Conservation (phyloP, 805 yeast genomes). For the Yarrowia sp. region DNA sequence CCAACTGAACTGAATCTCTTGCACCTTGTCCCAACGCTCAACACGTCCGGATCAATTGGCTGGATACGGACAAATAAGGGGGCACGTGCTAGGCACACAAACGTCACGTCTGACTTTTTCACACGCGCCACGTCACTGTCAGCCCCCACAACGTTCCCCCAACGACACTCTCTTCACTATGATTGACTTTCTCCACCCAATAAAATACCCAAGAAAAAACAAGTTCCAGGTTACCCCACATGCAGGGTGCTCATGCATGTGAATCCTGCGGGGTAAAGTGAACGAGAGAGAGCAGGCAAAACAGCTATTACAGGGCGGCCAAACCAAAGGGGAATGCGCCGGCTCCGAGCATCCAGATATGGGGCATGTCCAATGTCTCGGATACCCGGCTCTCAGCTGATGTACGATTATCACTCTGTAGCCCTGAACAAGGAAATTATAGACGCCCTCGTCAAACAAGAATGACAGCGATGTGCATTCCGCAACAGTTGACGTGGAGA, state of each 20-base stretch:
- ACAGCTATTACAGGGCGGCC: background rate
- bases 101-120: background rate
- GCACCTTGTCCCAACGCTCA: conserved; percentile 15
- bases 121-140: background rate
- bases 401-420: no score
- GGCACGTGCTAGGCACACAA: no score
- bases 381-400: no score
- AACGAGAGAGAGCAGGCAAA: background rate
- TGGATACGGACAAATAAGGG: background rate
- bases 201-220: background rate
- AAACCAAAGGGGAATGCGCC: background rate
- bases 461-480: no score
- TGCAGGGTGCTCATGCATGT: conserved; percentile 19
- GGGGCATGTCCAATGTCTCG: background rate
- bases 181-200: background rate
- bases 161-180: no score
- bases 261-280: background rate
- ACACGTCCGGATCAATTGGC: conserved; percentile 4
- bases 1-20: background rate
- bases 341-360: background rate
- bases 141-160: no score
- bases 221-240: background rate
- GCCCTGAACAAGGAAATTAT: no score
- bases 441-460: no score
- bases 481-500: no score